Evolutionary conservation across 805 yeast species (phyloP).

Genomic region (Pichia thaimueangensis): DNA sequence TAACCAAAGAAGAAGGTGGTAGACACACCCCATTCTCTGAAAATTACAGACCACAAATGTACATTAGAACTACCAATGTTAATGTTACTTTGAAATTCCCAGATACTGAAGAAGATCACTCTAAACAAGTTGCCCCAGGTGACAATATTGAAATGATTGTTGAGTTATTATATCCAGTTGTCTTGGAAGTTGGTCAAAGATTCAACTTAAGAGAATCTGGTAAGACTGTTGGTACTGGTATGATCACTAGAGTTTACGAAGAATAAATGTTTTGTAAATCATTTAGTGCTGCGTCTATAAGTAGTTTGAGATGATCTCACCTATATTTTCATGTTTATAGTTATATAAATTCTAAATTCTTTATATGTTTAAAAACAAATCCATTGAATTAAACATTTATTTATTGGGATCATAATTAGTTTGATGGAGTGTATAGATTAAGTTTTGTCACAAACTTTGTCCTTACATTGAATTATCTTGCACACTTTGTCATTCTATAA

Average conservation of each 20-base stretch:
- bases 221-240: slow-evolving; percentile 97
- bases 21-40: slow-evolving; percentile 96
- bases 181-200: slow-evolving; percentile 94
- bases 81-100: slow-evolving; percentile 90
- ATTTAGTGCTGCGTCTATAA: no score
- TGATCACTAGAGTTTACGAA: slow-evolving; percentile 65
- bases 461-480: no score
- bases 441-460: no score
- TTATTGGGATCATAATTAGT: no score
- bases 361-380: no score
- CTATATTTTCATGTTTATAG: slow-evolving; percentile 12
- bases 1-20: slow-evolving; percentile 98
- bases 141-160: slow-evolving; percentile 97
- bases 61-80: slow-evolving; percentile 93
- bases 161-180: slow-evolving; percentile 83
- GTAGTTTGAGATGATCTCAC: background rate
- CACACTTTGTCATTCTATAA: no score
- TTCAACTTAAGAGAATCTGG: slow-evolving; percentile 99
- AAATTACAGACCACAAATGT: slow-evolving; percentile 97
- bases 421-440: no score
- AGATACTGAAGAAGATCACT: slow-evolving; percentile 67
- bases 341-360: no score
- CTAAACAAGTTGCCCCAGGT: slow-evolving; percentile 93
- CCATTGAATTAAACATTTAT: no score
- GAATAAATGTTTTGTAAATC: slow-evolving; percentile 11